phyloP scores from a whole-genome alignment of 148 eudicot genomes.

The Hydrangea macrophylla region DNA sequence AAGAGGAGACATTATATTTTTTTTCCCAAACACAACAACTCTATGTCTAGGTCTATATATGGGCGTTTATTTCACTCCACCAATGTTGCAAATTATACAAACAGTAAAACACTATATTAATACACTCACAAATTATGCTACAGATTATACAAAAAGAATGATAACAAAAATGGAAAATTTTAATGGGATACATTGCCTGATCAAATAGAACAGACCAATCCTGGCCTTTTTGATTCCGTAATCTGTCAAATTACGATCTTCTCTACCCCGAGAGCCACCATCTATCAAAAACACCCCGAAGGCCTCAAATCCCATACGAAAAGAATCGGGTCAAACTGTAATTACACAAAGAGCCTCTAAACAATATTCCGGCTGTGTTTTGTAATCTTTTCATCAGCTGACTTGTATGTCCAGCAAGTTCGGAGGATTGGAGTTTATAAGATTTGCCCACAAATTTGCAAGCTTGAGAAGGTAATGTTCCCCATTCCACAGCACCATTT shows the following conservation, averaged over 20 bases:
- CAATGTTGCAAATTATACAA: conserved; percentile 3
- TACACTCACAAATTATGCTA: conserved; percentile 1
- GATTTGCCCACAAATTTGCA: conserved; percentile 82
- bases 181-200: background rate
- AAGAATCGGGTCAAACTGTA: background rate
- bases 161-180: background rate
- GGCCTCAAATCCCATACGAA: background rate
- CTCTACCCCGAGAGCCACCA: background rate
- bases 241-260: background rate
- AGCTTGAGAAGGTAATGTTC: conserved; percentile 49
- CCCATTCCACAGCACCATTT: conserved; percentile 54
- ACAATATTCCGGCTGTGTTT: background rate
- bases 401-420: conserved; percentile 44
- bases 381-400: conserved; percentile 17
- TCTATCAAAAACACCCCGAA: background rate
- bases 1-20: background rate
- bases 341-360: background rate
- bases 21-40: too few species aligned
- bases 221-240: background rate
- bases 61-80: background rate
- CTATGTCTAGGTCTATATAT: conserved; percentile 3
- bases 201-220: background rate
- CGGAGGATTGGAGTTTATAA: conserved; percentile 60
- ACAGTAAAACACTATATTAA: background rate
- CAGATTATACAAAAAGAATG: conserved; percentile 13